Evolutionary conservation across 352 stramenopile genomes (phyloP).

Genomic region (Globisporangium solare): DNA sequence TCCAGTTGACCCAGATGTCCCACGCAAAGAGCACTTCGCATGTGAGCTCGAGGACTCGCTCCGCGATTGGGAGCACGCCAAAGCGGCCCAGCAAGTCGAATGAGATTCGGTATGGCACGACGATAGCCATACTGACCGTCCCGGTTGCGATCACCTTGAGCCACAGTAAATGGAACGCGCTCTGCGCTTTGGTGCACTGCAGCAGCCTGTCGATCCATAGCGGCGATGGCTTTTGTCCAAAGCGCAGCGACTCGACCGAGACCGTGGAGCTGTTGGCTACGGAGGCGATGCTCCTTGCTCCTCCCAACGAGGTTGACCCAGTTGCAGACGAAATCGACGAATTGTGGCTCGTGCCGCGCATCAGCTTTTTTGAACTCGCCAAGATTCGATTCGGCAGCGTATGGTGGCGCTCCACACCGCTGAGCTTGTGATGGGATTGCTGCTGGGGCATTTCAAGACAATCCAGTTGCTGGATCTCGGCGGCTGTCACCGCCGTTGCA

Average conservation of each 20-base stretch:
- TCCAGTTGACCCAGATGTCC: constrained; percentile 68
- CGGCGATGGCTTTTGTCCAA: constrained; percentile 8
- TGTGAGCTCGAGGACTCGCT: constrained; percentile 26
- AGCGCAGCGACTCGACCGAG: no score
- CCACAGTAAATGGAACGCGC: constrained; percentile 42
- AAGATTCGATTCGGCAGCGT: constrained; percentile 1
- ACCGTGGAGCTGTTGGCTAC: no score
- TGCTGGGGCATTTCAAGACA: no score
- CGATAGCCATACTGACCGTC: constrained; percentile 38
- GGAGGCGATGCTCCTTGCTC: no score
- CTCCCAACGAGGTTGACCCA: background rate
- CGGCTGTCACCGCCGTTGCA: no score
- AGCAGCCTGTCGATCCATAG: constrained; percentile 50
- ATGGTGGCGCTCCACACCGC: background rate
- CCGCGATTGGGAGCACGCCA: constrained; percentile 13
- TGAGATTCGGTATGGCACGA: constrained; percentile 53
- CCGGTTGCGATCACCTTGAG: constrained; percentile 31
- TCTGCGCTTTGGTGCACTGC: constrained; percentile 44
- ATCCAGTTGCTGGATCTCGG: no score
- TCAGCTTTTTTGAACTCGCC: background rate
- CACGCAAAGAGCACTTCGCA: constrained; percentile 45
- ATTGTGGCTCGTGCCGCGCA: background rate
- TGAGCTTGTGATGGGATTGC: no score
- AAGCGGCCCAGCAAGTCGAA: constrained; percentile 33
- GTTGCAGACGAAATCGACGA: constrained; percentile 2